phyloP scores from a whole-genome alignment of 352 stramenopile genomes.

The Salisapilia sapeloensis region DNA sequence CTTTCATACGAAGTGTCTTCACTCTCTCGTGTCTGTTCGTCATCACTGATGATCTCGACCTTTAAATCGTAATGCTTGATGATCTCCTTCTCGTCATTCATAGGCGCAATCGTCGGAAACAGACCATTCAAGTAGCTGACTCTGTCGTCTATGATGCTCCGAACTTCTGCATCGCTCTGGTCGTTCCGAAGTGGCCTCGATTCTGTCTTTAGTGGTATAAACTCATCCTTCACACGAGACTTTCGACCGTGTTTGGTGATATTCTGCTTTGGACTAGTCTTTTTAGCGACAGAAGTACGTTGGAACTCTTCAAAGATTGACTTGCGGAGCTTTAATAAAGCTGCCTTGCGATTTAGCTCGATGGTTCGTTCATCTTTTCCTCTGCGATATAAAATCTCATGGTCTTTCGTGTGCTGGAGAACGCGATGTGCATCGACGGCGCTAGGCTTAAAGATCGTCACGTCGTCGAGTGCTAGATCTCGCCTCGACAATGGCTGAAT shows the following conservation, averaged over 20 bases:
- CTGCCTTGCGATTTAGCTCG: too few species aligned
- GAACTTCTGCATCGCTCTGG: too few species aligned
- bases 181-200: too few species aligned
- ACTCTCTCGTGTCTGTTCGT: conserved; percentile 9
- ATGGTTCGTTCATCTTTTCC: too few species aligned
- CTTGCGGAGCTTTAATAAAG: too few species aligned
- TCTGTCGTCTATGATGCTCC: too few species aligned
- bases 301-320: too few species aligned
- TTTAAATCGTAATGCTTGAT: conserved; percentile 68
- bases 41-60: conserved; percentile 50
- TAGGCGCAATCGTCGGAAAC: conserved; percentile 38
- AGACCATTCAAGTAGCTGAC: conserved; percentile 58
- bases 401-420: conserved; percentile 40
- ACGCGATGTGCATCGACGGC: conserved; percentile 63
- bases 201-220: too few species aligned
- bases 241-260: too few species aligned
- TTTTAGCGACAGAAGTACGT: too few species aligned
- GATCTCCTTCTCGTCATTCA: conserved; percentile 49
- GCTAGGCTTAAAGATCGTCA: conserved; percentile 72
- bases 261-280: too few species aligned
- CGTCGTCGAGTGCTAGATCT: conserved; percentile 53
- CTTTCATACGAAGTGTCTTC: neutral
- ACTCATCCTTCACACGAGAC: too few species aligned
- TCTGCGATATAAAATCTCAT: conserved; percentile 58
- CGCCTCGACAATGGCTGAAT: conserved; percentile 39